Evolutionary conservation across 495 filamentous ascomycete genomes (phyloP).

Genomic region (Aspergillus funiculosus): DNA sequence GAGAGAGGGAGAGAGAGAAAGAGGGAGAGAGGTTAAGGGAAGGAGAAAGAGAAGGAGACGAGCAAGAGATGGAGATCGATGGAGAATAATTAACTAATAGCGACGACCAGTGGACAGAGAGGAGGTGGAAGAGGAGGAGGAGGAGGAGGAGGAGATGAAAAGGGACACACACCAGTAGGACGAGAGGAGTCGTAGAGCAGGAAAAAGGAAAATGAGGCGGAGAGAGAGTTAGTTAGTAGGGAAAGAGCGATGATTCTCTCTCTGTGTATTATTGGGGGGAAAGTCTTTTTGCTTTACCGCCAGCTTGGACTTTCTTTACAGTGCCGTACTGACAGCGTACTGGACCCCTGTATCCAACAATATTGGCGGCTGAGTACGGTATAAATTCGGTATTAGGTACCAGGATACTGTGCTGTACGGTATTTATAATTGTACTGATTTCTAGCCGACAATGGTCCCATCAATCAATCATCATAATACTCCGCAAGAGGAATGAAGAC

Average conservation of each 20-base stretch:
- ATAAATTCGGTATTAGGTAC: no score
- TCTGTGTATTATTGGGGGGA: constrained; percentile 4
- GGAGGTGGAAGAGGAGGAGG: constrained; percentile 1
- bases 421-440: not conserved
- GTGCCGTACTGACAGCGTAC: no score
- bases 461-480: not conserved
- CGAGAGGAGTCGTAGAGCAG: constrained; percentile 1
- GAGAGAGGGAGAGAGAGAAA: constrained; percentile 9
- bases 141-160: not conserved
- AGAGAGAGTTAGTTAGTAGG: constrained; percentile 6
- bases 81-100: not conserved
- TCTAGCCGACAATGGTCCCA: not conserved
- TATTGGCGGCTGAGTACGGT: no score
- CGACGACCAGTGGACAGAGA: constrained; percentile 5
- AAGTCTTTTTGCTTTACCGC: no score
- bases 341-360: no score
- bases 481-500: not conserved
- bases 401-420: no score
- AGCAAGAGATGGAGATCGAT: constrained; percentile 4
- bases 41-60: not conserved
- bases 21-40: constrained; percentile 3
- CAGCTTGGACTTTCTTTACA: no score
- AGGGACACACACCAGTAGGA: not conserved
- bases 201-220: constrained; percentile 17
- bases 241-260: no score